Evolutionary conservation across 805 yeast genomes (phyloP).

Genomic region (Candida piceae): DNA sequence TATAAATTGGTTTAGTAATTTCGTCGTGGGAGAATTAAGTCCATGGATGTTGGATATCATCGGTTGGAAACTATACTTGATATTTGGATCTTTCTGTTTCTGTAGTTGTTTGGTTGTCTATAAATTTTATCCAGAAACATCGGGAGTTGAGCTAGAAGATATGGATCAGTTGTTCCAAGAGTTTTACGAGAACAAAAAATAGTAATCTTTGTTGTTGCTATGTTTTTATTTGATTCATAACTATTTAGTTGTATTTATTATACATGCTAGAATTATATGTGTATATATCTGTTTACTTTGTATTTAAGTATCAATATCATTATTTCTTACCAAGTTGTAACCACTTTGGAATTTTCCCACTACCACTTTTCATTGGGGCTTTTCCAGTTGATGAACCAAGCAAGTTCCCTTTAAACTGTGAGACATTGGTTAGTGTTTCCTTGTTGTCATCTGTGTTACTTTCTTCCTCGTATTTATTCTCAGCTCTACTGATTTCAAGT

Average conservation of each 20-base stretch:
- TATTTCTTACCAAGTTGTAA: background rate
- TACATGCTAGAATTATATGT: no score
- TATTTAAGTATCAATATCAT: background rate
- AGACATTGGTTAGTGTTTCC: no score
- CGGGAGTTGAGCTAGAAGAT: constrained; percentile 48
- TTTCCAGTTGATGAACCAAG: background rate
- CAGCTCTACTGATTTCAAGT: constrained; percentile 13
- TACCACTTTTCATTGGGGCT: background rate
- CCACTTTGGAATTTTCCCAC: constrained; percentile 1
- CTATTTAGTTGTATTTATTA: no score
- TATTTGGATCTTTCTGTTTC: constrained; percentile 70
- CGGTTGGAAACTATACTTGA: constrained; percentile 71
- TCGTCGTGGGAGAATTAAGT: constrained; percentile 86
- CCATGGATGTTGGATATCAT: constrained; percentile 74
- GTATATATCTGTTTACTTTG: no score
- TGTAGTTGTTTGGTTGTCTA: constrained; percentile 38
- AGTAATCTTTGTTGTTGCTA: background rate
- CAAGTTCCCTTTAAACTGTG: no score
- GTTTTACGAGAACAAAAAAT: constrained; percentile 7
- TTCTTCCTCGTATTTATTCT: constrained; percentile 3
- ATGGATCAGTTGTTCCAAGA: constrained; percentile 47
- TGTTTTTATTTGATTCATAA: no score
- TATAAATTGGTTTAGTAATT: constrained; percentile 85
- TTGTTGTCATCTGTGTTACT: background rate
- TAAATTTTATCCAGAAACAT: constrained; percentile 48